Conservation (phyloP, 2,329 filamentous ascomycete species). For the Trichoderma simmonsii region DNA sequence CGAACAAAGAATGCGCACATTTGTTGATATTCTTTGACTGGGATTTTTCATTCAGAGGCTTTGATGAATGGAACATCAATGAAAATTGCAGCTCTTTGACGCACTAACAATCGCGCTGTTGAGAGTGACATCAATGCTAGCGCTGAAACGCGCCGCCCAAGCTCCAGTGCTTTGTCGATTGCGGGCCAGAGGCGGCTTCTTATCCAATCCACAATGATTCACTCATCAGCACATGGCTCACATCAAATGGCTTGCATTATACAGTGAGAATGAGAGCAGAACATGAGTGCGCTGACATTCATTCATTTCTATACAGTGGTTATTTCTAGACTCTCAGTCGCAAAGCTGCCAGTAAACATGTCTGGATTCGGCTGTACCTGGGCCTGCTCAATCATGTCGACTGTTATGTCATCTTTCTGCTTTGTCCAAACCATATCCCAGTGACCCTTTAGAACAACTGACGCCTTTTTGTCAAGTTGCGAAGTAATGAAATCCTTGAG, state of each 20-base stretch:
- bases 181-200: neutral
- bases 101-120: neutral
- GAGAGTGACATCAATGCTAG: neutral
- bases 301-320: neutral
- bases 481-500: constrained; percentile 36
- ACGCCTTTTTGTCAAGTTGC: constrained; percentile 31
- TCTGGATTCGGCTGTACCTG: constrained; percentile 23
- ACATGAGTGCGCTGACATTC: neutral
- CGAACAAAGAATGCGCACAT: neutral
- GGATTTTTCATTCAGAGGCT: neutral
- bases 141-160: neutral
- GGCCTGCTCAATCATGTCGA: constrained; percentile 20
- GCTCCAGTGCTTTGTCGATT: neutral
- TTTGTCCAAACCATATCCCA: constrained; percentile 36
- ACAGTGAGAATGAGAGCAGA: neutral
- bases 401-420: constrained; percentile 25
- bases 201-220: neutral
- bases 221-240: neutral
- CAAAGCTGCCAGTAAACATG: constrained; percentile 24
- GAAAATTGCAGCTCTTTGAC: neutral
- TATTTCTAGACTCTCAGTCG: constrained; percentile 20
- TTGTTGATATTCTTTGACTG: neutral
- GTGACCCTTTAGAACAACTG: constrained; percentile 35
- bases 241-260: neutral
- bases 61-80: neutral